phyloP scores from a whole-genome alignment of 2,329 filamentous ascomycete genomes.

The Calonectria henricotiae region DNA sequence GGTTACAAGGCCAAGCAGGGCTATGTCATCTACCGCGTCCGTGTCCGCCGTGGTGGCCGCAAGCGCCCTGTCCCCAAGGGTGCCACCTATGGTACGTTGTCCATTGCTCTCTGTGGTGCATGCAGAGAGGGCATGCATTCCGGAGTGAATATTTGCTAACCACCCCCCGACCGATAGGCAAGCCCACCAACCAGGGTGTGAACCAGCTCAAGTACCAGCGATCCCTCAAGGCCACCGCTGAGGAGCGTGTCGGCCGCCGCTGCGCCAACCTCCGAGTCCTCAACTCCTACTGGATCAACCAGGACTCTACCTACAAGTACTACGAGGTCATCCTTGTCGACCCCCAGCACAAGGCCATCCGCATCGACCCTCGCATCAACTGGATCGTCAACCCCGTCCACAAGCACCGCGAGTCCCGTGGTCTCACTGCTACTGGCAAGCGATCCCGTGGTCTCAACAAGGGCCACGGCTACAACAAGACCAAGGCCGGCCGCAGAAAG shows the following conservation, averaged over 20 bases:
- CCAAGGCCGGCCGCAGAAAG: constrained; percentile 96
- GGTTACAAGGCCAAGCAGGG: constrained; percentile 99
- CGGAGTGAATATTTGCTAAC: constrained; percentile 45
- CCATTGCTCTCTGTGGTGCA: neutral
- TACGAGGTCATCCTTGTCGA: constrained; percentile 99
- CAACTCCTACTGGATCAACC: constrained; percentile 99
- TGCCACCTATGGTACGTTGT: constrained; percentile 93
- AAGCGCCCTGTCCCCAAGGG: constrained; percentile 97
- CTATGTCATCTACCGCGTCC: constrained; percentile 99
- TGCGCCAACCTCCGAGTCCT: constrained; percentile 99
- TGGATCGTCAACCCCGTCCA: constrained; percentile 99
- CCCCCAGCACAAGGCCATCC: constrained; percentile 99
- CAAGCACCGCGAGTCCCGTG: constrained; percentile 99
- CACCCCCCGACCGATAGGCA: constrained; percentile 74
- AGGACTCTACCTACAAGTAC: constrained; percentile 99
- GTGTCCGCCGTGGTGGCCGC: constrained; percentile 98
- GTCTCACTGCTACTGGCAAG: constrained; percentile 99
- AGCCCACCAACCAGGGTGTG: constrained; percentile 99
- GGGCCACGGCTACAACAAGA: constrained; percentile 99
- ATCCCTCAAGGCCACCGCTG: constrained; percentile 96
- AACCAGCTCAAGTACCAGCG: constrained; percentile 99
- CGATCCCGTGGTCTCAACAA: constrained; percentile 99
- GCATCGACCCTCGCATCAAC: constrained; percentile 99
- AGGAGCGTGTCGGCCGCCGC: constrained; percentile 99
- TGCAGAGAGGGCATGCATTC: neutral